These are phyloP conservation scores for Trichophyton benhamiae DNA, from an alignment of 2,329 filamentous ascomycete species.

Conservation along the genomic window DNA sequence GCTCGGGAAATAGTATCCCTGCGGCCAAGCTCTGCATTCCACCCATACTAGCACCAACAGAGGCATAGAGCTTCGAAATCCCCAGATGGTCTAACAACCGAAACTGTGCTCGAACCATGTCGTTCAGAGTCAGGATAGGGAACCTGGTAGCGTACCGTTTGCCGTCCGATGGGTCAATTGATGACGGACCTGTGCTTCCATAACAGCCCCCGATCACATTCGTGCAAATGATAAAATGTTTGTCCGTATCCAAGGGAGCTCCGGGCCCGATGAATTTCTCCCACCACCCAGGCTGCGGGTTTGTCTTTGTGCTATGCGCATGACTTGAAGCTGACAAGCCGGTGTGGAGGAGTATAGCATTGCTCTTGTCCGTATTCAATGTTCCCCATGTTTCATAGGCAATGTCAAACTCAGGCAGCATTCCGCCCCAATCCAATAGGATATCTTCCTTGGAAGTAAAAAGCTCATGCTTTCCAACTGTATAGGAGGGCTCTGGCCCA, in stretches of 20 bases:
- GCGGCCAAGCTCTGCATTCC: slow-evolving; percentile 94
- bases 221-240: slow-evolving; percentile 88
- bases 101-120: slow-evolving; percentile 97
- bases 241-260: slow-evolving; percentile 72
- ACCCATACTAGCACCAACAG: slow-evolving; percentile 93
- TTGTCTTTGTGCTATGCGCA: slow-evolving; percentile 77
- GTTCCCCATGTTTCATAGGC: slow-evolving; percentile 89
- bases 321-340: slow-evolving; percentile 95
- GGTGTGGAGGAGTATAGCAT: slow-evolving; percentile 85
- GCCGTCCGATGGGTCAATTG: slow-evolving; percentile 76
- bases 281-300: slow-evolving; percentile 93
- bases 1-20: slow-evolving; percentile 67
- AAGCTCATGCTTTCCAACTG: slow-evolving; percentile 66
- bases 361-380: slow-evolving; percentile 67
- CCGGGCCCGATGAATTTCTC: slow-evolving; percentile 94
- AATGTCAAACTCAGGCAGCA: slow-evolving; percentile 76
- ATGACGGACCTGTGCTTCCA: slow-evolving; percentile 82
- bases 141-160: slow-evolving; percentile 87
- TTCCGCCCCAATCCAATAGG: slow-evolving; percentile 85
- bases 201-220: slow-evolving; percentile 95
- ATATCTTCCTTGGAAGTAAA: slow-evolving; percentile 65
- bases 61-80: slow-evolving; percentile 71
- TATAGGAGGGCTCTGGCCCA: slow-evolving; percentile 90
- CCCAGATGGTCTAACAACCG: slow-evolving; percentile 67
- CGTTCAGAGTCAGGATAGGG: slow-evolving; percentile 86